Evolutionary conservation across 148 eudicot genomes (phyloP), one percentile per base, ranked within the genome.

Genomic region (Fallopia convolvulus): DNA sequence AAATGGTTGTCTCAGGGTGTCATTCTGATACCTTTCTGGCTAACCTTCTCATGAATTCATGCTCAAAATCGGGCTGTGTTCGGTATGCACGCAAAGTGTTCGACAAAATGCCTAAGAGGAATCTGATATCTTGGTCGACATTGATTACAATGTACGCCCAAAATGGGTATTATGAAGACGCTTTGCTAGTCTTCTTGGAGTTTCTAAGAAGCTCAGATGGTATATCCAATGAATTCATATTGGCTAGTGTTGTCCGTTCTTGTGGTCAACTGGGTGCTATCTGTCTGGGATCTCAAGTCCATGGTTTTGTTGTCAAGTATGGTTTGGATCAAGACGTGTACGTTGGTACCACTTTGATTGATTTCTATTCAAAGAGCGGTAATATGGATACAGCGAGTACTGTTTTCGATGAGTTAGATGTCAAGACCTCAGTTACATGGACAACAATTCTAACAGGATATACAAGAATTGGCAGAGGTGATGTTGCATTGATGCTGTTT

Each of bases 81-180:
- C 18, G 3, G 1, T 21, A 80, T 85, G 93, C 96, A 0, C 79
- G 82, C 75, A 41, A 30, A 18, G 49, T 91, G 88, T 91, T 91
- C 61, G 91, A 86, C 77, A 78, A 63, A 91, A 85, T 88, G 91
- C 81, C 90, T 74, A 80, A 83, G 46, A 87, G 82, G 82, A 89
- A 83, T 80, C 71, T 91, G 61, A 76, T 83, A 26, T 83, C 93
- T 55, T 91, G 93, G 92, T 85, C 92, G 75, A 86, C 96, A 1
- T 55, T 91, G 86, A 80, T 91, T 77, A 85, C 89, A 6, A 75
- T 77, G 76, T 86, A 84, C 73, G 72, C 78, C 17, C 82, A 80
- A 61, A 74, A 81, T 60, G 88, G 86, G 56, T 79, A 73, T 71
- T 50, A 52, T 82, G 83, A 80, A 49, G 85, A 89, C 65, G 89